Base-by-base conservation (phyloP, 208 protist species). In the Pavlovales sp. region DNA sequence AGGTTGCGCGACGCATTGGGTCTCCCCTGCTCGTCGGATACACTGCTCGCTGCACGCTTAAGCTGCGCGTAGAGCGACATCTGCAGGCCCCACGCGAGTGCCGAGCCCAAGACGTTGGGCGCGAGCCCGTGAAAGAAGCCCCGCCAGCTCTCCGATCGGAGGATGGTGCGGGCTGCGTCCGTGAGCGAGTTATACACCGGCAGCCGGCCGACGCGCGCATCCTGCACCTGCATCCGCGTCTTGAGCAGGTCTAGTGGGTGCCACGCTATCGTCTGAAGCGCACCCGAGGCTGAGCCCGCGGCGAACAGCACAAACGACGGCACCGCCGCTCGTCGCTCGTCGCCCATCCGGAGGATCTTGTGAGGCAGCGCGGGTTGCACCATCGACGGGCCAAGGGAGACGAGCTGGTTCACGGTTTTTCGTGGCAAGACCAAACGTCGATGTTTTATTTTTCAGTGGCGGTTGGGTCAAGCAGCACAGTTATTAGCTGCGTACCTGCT, bases 221-320 rank as follows among this genome's bases (percentile, higher is more conserved):
- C 82, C 66, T 86, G 82, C 57, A 86, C 82, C 26, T 86, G 82
- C 34, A 86, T 41, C 2, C 82, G 44, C 32, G 82, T 86, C 82
- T 86, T 86, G 82, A 86, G 22, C 82, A 86, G n/a, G 82, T 86
- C 82, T 34, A 86, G 82, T 38, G 82, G 82, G 38, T 86, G 82
- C 57, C 57, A 71, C 18, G 57, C 57, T 10, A 32, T 32, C 57
- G 57, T 71, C 26, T 71, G 57, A 32, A 71, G 7, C 18, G 57
- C 57, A 2, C 57, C 57, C 26, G 57, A 71, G 2, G 32, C 57
- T 2, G 57, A 10, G 14, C 57, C 57, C 57, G 57, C 57, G 7
- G 57, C 57, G 57, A 71, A 30, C 5, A 32, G 57, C 57, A 71
- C 57, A 10, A 28, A 10, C 14, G 57, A 30, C 26, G 57, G 57